Conservation (phyloP, 352 stramenopile species). For the Pythium biforme region DNA sequence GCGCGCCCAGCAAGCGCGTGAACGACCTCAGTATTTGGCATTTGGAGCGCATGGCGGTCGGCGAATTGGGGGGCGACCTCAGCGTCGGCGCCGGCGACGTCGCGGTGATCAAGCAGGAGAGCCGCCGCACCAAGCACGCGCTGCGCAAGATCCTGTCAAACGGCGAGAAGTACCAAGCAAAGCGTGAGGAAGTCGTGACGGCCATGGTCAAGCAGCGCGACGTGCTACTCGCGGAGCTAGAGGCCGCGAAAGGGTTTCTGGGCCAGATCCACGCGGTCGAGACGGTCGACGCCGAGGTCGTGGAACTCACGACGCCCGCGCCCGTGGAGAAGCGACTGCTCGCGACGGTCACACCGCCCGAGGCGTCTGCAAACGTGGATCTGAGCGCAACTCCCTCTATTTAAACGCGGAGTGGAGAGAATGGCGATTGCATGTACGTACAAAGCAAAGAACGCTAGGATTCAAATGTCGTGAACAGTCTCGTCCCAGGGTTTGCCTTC, state of each 20-base stretch:
- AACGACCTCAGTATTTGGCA: slow-evolving; percentile 73
- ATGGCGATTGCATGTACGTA: background rate
- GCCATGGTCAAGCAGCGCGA: slow-evolving; percentile 78
- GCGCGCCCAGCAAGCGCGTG: slow-evolving; percentile 50
- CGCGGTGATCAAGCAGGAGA: slow-evolving; percentile 59
- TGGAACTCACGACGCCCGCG: slow-evolving; percentile 53
- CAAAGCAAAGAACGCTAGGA: no score
- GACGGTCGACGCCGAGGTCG: slow-evolving; percentile 30
- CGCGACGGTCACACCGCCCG: slow-evolving; percentile 49
- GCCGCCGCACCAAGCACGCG: slow-evolving; percentile 52
- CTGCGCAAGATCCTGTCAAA: slow-evolving; percentile 59
- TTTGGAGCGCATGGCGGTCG: slow-evolving; percentile 79
- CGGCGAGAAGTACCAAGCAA: slow-evolving; percentile 45
- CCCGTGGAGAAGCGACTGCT: slow-evolving; percentile 67
- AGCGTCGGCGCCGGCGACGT: slow-evolving; percentile 38
- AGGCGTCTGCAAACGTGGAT: slow-evolving; percentile 45
- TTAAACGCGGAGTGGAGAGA: slow-evolving; percentile 19
- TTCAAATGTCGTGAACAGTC: no score
- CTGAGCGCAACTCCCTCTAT: slow-evolving; percentile 50
- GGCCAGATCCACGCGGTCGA: slow-evolving; percentile 56
- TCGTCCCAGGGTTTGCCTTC: no score
- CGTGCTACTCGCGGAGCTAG: slow-evolving; percentile 57
- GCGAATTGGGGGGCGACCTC: slow-evolving; percentile 51
- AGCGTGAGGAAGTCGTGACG: slow-evolving; percentile 52
- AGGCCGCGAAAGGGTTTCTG: slow-evolving; percentile 73